These are phyloP conservation scores for Calocera cornea DNA, from an alignment of 768 basidiomycete genomes.

Conservation along the genomic window DNA sequence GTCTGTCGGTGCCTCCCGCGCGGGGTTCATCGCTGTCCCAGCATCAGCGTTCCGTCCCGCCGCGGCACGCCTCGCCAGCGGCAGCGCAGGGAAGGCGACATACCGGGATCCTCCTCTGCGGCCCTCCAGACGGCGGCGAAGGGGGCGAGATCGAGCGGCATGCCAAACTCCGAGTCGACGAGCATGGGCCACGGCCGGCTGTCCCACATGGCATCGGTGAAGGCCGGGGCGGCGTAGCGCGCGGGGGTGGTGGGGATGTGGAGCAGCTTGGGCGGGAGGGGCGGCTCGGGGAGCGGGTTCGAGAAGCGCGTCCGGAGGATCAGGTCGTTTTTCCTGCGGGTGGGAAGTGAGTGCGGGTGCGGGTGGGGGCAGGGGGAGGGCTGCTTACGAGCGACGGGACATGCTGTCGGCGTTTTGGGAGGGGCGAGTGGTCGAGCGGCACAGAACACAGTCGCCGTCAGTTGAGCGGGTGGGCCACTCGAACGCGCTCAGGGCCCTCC, in stretches of 20 bases:
- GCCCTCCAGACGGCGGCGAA: constrained; percentile 80
- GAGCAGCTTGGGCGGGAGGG: constrained; percentile 92
- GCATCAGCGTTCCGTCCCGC: neutral
- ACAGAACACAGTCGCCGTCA: no score
- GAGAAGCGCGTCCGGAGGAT: constrained; percentile 85
- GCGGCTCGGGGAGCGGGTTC: constrained; percentile 88
- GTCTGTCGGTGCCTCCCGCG: constrained; percentile 50
- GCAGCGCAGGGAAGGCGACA: constrained; percentile 13
- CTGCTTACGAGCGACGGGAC: no score
- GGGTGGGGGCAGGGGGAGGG: neutral
- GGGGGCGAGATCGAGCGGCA: constrained; percentile 80
- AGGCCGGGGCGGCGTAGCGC: constrained; percentile 78
- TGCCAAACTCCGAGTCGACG: constrained; percentile 90
- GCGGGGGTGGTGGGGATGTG: constrained; percentile 80
- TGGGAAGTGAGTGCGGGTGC: neutral
- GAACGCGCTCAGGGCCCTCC: neutral
- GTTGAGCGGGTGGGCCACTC: no score
- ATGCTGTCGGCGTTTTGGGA: no score
- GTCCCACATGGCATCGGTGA: constrained; percentile 63
- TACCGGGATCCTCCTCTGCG: constrained; percentile 54
- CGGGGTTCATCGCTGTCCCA: constrained; percentile 43
- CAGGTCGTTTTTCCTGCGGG: constrained; percentile 71
- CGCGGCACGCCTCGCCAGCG: no score
- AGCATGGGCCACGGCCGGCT: constrained; percentile 87
- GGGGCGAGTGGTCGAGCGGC: no score